phyloP scores from a whole-genome alignment of 192 early-diverging fungal genomes.

The Pilobolus umbonatus region DNA sequence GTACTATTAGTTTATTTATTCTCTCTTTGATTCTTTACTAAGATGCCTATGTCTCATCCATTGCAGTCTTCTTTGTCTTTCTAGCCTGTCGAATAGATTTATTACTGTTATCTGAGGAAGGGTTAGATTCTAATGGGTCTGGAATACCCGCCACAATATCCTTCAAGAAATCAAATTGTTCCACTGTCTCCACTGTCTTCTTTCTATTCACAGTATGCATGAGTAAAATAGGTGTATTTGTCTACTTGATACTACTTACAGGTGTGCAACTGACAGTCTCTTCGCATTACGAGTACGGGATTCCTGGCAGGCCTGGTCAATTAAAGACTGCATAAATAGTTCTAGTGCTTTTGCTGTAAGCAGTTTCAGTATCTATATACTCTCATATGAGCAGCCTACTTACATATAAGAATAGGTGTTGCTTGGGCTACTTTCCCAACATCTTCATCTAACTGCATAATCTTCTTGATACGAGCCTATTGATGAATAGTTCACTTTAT shows the following conservation, averaged over 20 bases:
- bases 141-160: conserved; percentile 81
- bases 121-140: conserved; percentile 48
- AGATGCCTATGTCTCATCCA: too few species aligned
- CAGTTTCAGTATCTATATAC: neutral
- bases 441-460: conserved; percentile 99
- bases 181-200: conserved; percentile 72
- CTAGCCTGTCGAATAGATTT: neutral
- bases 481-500: neutral
- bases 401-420: conserved; percentile 93
- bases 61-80: too few species aligned
- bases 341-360: conserved; percentile 83
- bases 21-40: too few species aligned
- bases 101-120: conserved; percentile 1
- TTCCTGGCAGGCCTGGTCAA: conserved; percentile 82
- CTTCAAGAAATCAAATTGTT: conserved; percentile 92
- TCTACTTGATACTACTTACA: conserved; percentile 53
- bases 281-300: conserved; percentile 74
- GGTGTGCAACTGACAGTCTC: conserved; percentile 78
- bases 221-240: neutral
- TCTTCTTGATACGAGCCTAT: conserved; percentile 99
- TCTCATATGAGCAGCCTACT: too few species aligned
- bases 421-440: conserved; percentile 98
- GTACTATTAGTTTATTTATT: too few species aligned
- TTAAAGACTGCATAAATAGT: conserved; percentile 90
- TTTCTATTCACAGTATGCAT: conserved; percentile 53